Evolutionary conservation across 306 rosid species (phyloP), one percentile per base, ranked within the genome.

Genomic region (Cicer bijugum): DNA sequence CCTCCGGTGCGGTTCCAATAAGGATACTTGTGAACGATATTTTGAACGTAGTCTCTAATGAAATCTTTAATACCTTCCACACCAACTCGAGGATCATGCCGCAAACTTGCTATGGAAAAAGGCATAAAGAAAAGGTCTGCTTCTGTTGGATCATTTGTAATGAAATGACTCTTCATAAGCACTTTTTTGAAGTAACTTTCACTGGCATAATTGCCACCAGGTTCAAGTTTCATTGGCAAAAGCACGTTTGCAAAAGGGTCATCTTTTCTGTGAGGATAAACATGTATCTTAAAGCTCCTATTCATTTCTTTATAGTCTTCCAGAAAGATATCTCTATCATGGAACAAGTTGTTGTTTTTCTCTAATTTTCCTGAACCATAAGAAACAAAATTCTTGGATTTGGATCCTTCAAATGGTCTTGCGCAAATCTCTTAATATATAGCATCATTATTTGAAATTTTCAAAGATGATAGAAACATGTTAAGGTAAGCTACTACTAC

Each of bases 121-220:
- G 98, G 96, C 47, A 90, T 64, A 69, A 87, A 92, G 90, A 92
- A 92, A 72, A 92, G 91, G 74, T 87, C 89, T 46, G 96, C 96
- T 65, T 83, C 45, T 8, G 57, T 28, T 43, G 96, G 88, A 60
- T 92, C 86, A 6, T 75, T 58, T 10, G 95, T 88, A 51, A 88
- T 78, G 85, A 92, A 87, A 58, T 71, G 91, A 66, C 96, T 90
- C 65, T 82, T 83, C 78, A 80, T 57, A 7, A 92, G 91, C 62
- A 68, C 82, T 57, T 76, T 87, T 72, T 92, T 92, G 77, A 90
- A 90, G 90, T 86, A 92, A 81, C 96, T 86, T 75, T 92, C 98
- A 68, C 98, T 92, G 19, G 98, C 96, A 71, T 92, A 92, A 56
- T 92, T 90, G 51, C 98, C 92, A n/a, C 81, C 63, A 1, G 98